A percentile compares a stretch with the other conserved stretches of the same genome.
Conservation (phyloP, 2,329 filamentous ascomycete species). For the Colletotrichum paranaense region DNA sequence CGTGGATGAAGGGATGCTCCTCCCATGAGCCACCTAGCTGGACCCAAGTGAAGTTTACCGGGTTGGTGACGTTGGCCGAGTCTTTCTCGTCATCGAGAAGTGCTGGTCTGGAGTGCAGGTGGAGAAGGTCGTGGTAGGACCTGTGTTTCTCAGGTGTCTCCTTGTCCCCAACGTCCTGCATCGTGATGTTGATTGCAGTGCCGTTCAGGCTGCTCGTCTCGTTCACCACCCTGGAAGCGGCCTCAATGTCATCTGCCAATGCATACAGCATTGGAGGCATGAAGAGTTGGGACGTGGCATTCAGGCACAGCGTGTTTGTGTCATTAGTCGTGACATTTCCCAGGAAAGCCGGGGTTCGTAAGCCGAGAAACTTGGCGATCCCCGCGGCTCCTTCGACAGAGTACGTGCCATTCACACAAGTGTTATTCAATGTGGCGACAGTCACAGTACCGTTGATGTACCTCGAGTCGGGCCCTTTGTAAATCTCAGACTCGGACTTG, state of each 20-base stretch:
- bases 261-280: slow-evolving; percentile 45
- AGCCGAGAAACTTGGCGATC: slow-evolving; percentile 43
- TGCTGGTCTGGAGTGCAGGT: neutral
- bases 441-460: slow-evolving; percentile 54
- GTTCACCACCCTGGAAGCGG: slow-evolving; percentile 16
- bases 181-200: slow-evolving; percentile 10
- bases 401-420: slow-evolving; percentile 44
- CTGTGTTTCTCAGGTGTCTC: neutral
- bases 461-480: slow-evolving; percentile 49
- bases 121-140: slow-evolving; percentile 3
- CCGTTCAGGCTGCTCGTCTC: neutral
- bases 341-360: slow-evolving; percentile 43
- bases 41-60: slow-evolving; percentile 46
- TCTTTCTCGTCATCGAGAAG: slow-evolving; percentile 32
- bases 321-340: slow-evolving; percentile 43
- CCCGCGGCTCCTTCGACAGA: slow-evolving; percentile 41
- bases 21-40: slow-evolving; percentile 55
- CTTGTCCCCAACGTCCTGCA: neutral
- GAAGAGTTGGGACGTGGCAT: slow-evolving; percentile 43
- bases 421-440: slow-evolving; percentile 34
- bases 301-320: slow-evolving; percentile 47
- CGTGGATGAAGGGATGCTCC: slow-evolving; percentile 52
- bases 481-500: slow-evolving; percentile 48
- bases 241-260: slow-evolving; percentile 37
- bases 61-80: slow-evolving; percentile 51